Evolutionary conservation across 768 basidiomycete species (phyloP).

Genomic region (Daedaleopsis sinensis): DNA sequence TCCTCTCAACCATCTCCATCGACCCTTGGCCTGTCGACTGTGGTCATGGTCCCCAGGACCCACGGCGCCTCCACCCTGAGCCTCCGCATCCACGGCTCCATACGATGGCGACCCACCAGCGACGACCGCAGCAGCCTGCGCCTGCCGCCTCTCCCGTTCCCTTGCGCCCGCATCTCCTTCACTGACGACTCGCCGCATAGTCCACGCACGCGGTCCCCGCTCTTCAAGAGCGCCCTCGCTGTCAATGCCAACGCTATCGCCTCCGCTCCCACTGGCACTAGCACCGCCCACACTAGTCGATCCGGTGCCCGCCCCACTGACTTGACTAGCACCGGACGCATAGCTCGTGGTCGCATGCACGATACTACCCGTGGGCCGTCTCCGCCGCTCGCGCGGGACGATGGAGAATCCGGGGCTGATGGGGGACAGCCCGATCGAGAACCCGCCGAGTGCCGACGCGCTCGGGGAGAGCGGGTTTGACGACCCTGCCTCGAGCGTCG

Average conservation of each 20-base stretch:
- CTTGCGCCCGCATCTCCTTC: constrained; percentile 18
- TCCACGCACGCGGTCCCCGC: not conserved
- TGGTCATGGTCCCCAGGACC: constrained; percentile 6
- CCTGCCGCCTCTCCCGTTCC: constrained; percentile 6
- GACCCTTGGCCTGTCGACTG: not conserved
- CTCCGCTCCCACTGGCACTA: constrained; percentile 24
- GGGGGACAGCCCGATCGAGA: constrained; percentile 77
- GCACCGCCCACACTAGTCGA: not conserved
- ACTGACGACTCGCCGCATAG: constrained; percentile 23
- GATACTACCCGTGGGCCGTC: constrained; percentile 42
- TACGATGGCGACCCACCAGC: constrained; percentile 4
- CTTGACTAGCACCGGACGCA: too few species aligned
- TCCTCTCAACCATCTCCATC: constrained; percentile 2
- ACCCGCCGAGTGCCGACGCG: constrained; percentile 42
- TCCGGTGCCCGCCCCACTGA: too few species aligned
- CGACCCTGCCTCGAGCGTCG: constrained; percentile 15
- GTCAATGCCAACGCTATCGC: constrained; percentile 5
- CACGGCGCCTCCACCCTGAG: not conserved
- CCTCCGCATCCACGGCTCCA: constrained; percentile 7
- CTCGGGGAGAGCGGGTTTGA: constrained; percentile 24
- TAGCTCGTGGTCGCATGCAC: constrained; percentile 11
- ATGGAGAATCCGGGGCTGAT: constrained; percentile 80
- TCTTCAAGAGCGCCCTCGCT: not conserved
- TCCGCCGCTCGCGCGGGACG: constrained; percentile 54
- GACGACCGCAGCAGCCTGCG: constrained; percentile 4